phyloP scores from a whole-genome alignment of 805 yeast species.

The Maudiozyma turicensis region DNA sequence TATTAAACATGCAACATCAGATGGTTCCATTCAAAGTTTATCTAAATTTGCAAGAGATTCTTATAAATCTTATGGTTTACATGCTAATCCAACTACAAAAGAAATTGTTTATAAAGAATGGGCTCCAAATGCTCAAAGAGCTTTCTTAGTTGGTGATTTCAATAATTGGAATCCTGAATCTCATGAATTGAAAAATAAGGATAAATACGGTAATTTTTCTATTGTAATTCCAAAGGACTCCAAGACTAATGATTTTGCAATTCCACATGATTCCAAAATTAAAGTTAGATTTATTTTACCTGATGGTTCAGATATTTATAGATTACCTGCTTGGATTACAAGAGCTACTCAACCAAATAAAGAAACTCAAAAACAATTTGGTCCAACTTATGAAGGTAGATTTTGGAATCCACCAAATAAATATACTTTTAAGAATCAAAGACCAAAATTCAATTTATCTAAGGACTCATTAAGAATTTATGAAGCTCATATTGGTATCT shows the following conservation, averaged over 20 bases:
- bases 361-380: conserved; percentile 34
- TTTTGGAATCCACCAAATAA: conserved; percentile 77
- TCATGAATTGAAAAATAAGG: conserved; percentile 43
- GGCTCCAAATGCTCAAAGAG: conserved; percentile 78
- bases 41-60: conserved; percentile 59
- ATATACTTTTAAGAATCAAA: conserved; percentile 50
- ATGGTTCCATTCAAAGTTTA: conserved; percentile 54
- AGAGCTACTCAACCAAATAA: conserved; percentile 71
- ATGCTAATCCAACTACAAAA: conserved; percentile 42
- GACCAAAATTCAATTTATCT: conserved; percentile 44
- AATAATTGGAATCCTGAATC: conserved; percentile 63
- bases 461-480: conserved; percentile 59
- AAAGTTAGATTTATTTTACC: conserved; percentile 58
- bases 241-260: conserved; percentile 38
- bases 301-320: conserved; percentile 60
- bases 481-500: conserved; percentile 94
- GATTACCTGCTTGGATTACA: conserved; percentile 83
- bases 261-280: conserved; percentile 73
- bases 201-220: conserved; percentile 64
- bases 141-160: conserved; percentile 85
- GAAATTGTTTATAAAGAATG: conserved; percentile 66
- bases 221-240: conserved; percentile 44
- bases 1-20: conserved; percentile 31
- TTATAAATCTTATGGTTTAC: conserved; percentile 69
- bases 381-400: conserved; percentile 64